phyloP scores from a whole-genome alignment of 1,284 basidiomycete species.

The Chiua sp. region DNA sequence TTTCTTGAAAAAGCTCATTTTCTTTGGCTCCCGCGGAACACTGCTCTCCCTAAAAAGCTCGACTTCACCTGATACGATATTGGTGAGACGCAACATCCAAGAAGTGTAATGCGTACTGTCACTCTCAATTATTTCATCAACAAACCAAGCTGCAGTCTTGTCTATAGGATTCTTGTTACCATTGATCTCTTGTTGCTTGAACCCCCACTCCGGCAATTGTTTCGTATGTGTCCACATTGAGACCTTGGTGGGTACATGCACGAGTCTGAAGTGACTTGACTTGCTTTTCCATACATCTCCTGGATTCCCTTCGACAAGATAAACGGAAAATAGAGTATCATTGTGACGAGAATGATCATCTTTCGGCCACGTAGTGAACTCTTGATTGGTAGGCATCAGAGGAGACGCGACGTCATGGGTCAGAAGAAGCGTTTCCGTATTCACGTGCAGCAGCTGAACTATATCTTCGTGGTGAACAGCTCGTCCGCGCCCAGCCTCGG shows the following conservation, averaged over 20 bases:
- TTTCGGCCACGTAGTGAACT: conserved; percentile 91
- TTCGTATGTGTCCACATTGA: conserved; percentile 92
- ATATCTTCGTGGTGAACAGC: conserved; percentile 90
- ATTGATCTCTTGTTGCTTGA: conserved; percentile 97
- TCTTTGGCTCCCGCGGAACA: conserved; percentile 72
- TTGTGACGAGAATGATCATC: conserved; percentile 78
- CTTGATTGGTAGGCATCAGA: conserved; percentile 97
- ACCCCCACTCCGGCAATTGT: conserved; percentile 94
- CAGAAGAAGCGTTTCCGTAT: conserved; percentile 83
- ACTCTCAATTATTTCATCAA: conserved; percentile 80
- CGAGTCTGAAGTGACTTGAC: conserved; percentile 86
- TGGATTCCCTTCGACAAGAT: conserved; percentile 73
- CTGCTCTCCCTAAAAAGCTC: conserved; percentile 21
- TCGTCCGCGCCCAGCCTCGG: conserved; percentile 87
- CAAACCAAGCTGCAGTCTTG: conserved; percentile 86
- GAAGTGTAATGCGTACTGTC: conserved; percentile 56
- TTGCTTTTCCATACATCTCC: conserved; percentile 91
- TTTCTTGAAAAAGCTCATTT: conserved; percentile 93
- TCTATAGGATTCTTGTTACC: conserved; percentile 95
- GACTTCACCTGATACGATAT: conserved; percentile 16
- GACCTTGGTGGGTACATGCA: conserved; percentile 91
- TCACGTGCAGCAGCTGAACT: conserved; percentile 89
- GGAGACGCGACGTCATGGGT: conserved; percentile 99
- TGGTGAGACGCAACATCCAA: background rate
- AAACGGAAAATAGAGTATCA: conserved; percentile 86